Conservation (phyloP, 805 yeast genomes). For the Maudiozyma serrabonitensis region DNA sequence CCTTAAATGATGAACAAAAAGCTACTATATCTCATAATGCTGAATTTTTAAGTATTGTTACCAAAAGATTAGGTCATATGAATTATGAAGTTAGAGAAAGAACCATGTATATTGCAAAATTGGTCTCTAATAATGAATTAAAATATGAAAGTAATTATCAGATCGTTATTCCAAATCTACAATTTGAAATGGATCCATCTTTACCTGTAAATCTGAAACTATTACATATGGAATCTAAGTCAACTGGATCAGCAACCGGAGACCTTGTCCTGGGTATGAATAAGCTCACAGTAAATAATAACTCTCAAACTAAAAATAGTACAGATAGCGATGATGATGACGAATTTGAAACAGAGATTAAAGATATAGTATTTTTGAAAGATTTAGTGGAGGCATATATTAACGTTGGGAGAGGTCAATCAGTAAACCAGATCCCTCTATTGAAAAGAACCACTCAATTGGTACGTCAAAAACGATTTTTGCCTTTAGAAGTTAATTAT, state of each 20-base stretch:
- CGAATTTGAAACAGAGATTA: constrained; percentile 32
- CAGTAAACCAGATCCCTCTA: constrained; percentile 34
- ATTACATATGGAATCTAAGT: background rate
- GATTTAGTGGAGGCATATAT: constrained; percentile 54
- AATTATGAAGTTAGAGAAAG: constrained; percentile 21
- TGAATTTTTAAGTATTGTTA: constrained; percentile 21
- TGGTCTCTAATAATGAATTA: constrained; percentile 16
- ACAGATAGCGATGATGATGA: constrained; percentile 27
- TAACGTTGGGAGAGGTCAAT: constrained; percentile 34
- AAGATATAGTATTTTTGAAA: constrained; percentile 57
- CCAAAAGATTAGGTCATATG: constrained; percentile 20
- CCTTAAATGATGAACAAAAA: constrained; percentile 6
- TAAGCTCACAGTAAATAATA: background rate
- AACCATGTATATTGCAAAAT: constrained; percentile 28
- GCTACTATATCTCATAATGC: constrained; percentile 9
- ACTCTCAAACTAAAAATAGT: background rate
- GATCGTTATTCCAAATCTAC: constrained; percentile 14
- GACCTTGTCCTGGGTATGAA: background rate
- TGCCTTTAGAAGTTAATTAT: constrained; percentile 51
- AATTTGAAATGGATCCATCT: background rate
- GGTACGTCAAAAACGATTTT: constrained; percentile 51
- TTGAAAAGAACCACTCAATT: constrained; percentile 37
- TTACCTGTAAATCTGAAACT: background rate
- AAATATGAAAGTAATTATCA: constrained; percentile 23
- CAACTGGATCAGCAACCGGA: background rate